Percentiles rank a stretch among this genome's conserved stretches.
Evolutionary conservation across 306 rosid species (phyloP).

Genomic region (Rosa rugosa): DNA sequence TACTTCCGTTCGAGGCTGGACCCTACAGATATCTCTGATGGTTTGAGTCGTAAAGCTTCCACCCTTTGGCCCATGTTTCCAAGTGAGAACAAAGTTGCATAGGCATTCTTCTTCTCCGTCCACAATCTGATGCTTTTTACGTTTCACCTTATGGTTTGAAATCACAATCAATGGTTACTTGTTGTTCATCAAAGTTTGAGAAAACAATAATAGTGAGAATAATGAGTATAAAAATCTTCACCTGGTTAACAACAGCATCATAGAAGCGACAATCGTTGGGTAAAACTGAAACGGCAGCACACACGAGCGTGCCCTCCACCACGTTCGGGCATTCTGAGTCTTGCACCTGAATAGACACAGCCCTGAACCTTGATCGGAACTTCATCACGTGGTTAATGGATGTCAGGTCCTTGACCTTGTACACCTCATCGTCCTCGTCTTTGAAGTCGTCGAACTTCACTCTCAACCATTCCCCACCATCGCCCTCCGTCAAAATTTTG

Average conservation of each 20-base stretch:
- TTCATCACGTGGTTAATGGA: slow-evolving; percentile 16
- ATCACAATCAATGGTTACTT: neutral
- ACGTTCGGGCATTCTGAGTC: slow-evolving; percentile 37
- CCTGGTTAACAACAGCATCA: slow-evolving; percentile 39
- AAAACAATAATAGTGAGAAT: neutral
- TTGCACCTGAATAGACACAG: slow-evolving; percentile 39
- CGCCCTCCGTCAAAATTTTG: slow-evolving; percentile 13
- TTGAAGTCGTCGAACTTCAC: slow-evolving; percentile 23
- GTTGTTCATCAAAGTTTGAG: no score
- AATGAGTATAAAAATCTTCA: neutral
- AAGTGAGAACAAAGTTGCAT: slow-evolving; percentile 49
- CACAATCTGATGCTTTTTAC: slow-evolving; percentile 34
- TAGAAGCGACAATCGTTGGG: slow-evolving; percentile 42
- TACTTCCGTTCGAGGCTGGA: slow-evolving; percentile 30
- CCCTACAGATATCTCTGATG: slow-evolving; percentile 47
- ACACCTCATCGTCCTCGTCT: slow-evolving; percentile 11
- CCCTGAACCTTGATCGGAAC: slow-evolving; percentile 36
- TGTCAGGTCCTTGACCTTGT: slow-evolving; percentile 8
- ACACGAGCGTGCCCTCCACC: slow-evolving; percentile 23
- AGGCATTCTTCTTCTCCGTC: slow-evolving; percentile 54
- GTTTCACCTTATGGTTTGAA: slow-evolving; percentile 38
- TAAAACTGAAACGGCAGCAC: slow-evolving; percentile 28
- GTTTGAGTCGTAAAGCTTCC: slow-evolving; percentile 28
- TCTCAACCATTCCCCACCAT: slow-evolving; percentile 11
- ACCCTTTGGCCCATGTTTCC: slow-evolving; percentile 68